Evolutionary conservation across 2,329 filamentous ascomycete genomes (phyloP), one percentile per base, ranked within the genome.

Genomic region (Fusarium anthophilum): DNA sequence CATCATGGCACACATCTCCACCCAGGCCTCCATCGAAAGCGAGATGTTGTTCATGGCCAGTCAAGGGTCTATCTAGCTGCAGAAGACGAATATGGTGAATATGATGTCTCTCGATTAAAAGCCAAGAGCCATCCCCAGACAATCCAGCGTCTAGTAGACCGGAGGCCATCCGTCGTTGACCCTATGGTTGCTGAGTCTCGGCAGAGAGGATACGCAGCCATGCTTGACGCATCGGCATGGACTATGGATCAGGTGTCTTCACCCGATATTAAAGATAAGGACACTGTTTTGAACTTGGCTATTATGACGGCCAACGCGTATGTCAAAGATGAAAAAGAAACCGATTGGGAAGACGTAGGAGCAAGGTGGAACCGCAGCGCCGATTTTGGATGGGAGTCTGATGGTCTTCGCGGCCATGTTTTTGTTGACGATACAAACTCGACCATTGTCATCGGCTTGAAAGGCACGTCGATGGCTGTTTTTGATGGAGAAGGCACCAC

Each of bases 401-500:
- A 98, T 81, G 96, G 96, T 6, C 87, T 98, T 32, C 91, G 96
- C 63, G 96, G 96, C 5, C 96, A 99, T 81, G 91, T 99, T 63
- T 98, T 96, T 83, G 92, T 93, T 22, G 95, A 98, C 79, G 90
- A 95, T 77, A 89, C 85, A 44, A 98, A 98, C 82, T 90, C 90
- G 41, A 98, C 96, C 3, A 88, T 98, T 60, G 91, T 98, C 47
- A 96, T 98, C 73, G 95, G 94, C 10, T 84, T 99, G 64, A 99
- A 99, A 84, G 96, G 96, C 61, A 98, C 95, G 1, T 94, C 92
- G 3, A 90, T 92, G 5, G 96, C 96, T 18, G 91, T 98, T 8
- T 98, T 98, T 80, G 96, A 98, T 81, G 96, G 96, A n/a, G 93
- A 96, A 43, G 96, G 95, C 58, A 98, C 96, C 3, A 98, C 96